Percentiles rank a stretch among this genome's conserved stretches.
These are phyloP conservation scores for Aspergillus terreus DNA, from an alignment of 2,329 filamentous ascomycete species.

Conservation along the genomic window DNA sequence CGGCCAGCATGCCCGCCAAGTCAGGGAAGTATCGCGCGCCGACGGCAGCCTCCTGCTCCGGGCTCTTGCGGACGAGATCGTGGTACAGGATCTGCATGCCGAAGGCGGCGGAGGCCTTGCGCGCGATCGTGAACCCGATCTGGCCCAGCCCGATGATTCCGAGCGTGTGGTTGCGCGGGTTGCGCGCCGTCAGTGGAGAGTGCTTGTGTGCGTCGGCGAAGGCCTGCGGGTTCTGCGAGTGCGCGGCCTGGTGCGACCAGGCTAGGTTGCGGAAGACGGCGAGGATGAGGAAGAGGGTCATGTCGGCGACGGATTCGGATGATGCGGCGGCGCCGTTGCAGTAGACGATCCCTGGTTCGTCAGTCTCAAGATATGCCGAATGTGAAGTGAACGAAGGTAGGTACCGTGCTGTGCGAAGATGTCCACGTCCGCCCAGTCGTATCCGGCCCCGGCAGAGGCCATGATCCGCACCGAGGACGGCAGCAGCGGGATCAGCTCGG, in stretches of 20 bases:
- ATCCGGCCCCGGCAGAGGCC: constrained; percentile 59
- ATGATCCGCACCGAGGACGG: constrained; percentile 54
- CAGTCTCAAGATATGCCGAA: constrained; percentile 2
- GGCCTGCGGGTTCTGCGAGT: constrained; percentile 37
- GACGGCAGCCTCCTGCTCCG: constrained; percentile 36
- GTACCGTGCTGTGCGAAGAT: constrained; percentile 59
- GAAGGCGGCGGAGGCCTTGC: constrained; percentile 56
- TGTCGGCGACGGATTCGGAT: constrained; percentile 69
- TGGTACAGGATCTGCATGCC: constrained; percentile 63
- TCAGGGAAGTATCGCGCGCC: constrained; percentile 40
- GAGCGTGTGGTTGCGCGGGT: constrained; percentile 58
- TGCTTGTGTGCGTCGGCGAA: constrained; percentile 60
- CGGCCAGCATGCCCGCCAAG: constrained; percentile 42
- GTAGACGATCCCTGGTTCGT: constrained; percentile 43
- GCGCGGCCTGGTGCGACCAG: constrained; percentile 60
- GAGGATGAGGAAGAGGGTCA: constrained; percentile 66
- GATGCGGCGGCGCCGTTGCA: constrained; percentile 70
- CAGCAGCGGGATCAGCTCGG: constrained; percentile 54
- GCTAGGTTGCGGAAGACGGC: constrained; percentile 65
- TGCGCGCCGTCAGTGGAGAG: constrained; percentile 59
- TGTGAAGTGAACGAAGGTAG: not conserved
- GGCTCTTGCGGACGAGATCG: constrained; percentile 43
- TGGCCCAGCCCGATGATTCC: constrained; percentile 69
- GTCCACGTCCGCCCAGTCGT: constrained; percentile 61
- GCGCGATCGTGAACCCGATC: constrained; percentile 60